A percentile compares a stretch with the other conserved stretches of the same genome.
Evolutionary conservation across 805 yeast species (phyloP).

Genomic region (Saccharomyces eubayanus): DNA sequence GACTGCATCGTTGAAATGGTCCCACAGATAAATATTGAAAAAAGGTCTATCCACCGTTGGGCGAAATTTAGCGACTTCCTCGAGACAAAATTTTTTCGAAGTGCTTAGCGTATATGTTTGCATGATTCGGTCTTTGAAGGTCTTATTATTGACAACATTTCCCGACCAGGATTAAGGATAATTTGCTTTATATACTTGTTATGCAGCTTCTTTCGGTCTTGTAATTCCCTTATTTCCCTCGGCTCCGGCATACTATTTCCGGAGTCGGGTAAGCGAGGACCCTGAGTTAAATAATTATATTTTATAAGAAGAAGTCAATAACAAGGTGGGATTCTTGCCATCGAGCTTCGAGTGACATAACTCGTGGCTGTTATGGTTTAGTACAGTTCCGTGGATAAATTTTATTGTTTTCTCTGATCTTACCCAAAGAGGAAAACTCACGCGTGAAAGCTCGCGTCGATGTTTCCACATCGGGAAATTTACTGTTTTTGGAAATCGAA

Average conservation of each 20-base stretch:
- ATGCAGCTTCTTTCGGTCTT: background rate
- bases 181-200: background rate
- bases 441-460: background rate
- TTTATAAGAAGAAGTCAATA: background rate
- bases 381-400: background rate
- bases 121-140: background rate
- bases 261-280: background rate
- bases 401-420: background rate
- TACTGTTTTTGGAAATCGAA: background rate
- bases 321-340: no score
- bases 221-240: background rate
- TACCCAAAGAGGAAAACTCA: background rate
- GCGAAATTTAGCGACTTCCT: background rate
- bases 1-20: constrained; percentile 17
- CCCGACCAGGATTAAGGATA: background rate
- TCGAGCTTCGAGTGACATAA: background rate
- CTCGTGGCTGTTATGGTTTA: background rate
- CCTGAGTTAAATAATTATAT: background rate
- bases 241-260: background rate
- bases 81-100: background rate
- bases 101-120: background rate
- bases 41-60: constrained; percentile 24
- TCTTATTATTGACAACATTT: background rate
- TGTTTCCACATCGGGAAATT: background rate
- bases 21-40: constrained; percentile 26